Evolutionary conservation across 805 yeast genomes (phyloP), one percentile per base, ranked within the genome.

Genomic region (Diddensiella transvaalensis): DNA sequence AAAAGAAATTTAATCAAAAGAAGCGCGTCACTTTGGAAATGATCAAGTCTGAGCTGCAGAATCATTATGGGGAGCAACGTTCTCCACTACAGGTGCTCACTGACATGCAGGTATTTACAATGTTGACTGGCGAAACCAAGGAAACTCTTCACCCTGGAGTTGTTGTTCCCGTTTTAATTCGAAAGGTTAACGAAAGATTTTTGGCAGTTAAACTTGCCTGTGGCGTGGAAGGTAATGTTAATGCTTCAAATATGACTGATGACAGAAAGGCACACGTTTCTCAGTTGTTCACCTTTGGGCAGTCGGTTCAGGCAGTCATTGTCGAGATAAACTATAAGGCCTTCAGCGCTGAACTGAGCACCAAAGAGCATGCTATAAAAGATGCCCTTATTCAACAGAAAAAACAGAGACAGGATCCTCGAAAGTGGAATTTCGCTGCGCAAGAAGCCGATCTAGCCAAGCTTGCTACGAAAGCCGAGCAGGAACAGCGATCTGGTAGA

Each of bases 21-120:
- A 83, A 82, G 68, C 80, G 78, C 64, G 83, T 87, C 37, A 87
- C 95, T 1, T 73, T 88, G 52, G 90, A 85, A 58, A 80, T 83
- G 77, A 88, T 87, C 60, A 80, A 84, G 54, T 89, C 81, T 55
- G 99, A 93, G 68, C 76, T 93, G 54, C 87, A 87, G 57, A 84
- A 81, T 56, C 91, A 90, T 54, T 93, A 80, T 64, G 93, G 82
- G 59, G 99, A 93, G 69, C 74, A 86, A 57, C 79, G 99, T 66
- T 74, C 82, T 50, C 74, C 82, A 10, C 83, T 83, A 77, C 86
- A 79, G 54, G 59, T 74, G 10, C 68, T 90, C 63, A 79, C 76
- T 36, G 80, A 77, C 23, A 72, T 75, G 35, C 96, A 89, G 61
- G 80, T 91, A 6, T 93, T 93, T 76, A 84, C 84, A 50, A 79